phyloP scores from a whole-genome alignment of 2,329 filamentous ascomycete species.

The Stemphylium vesicarium region DNA sequence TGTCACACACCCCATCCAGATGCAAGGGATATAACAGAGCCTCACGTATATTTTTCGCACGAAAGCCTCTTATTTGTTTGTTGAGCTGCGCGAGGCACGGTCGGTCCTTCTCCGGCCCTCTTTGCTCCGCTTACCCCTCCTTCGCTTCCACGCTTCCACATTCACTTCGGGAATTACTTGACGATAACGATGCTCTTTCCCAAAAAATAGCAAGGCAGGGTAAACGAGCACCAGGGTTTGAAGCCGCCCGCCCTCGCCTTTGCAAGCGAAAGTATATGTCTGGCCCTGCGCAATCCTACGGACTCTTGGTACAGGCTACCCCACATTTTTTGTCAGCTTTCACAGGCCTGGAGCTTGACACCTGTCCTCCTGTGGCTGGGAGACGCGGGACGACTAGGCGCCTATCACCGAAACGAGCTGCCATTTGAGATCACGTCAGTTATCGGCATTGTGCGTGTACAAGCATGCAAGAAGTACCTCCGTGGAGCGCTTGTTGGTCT shows the following conservation, averaged over 20 bases:
- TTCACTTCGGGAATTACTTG: slow-evolving; percentile 12
- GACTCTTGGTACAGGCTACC: slow-evolving; percentile 1
- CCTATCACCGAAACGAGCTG: slow-evolving; percentile 9
- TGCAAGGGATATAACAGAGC: slow-evolving; percentile 11
- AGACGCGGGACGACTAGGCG: slow-evolving; percentile 10
- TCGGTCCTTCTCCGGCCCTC: slow-evolving; percentile 16
- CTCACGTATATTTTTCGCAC: slow-evolving; percentile 8
- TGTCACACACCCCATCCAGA: slow-evolving; percentile 6
- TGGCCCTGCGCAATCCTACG: background rate
- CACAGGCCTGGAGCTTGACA: slow-evolving; percentile 12
- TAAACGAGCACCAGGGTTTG: slow-evolving; percentile 5
- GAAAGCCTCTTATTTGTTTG: slow-evolving; percentile 12
- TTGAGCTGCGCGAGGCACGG: slow-evolving; percentile 17
- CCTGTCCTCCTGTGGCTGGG: slow-evolving; percentile 14
- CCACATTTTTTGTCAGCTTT: slow-evolving; percentile 12
- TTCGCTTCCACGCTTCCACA: slow-evolving; percentile 10
- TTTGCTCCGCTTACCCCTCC: slow-evolving; percentile 18
- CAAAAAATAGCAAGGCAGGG: slow-evolving; percentile 4
- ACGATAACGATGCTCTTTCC: slow-evolving; percentile 1
- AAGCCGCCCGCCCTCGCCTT: background rate
- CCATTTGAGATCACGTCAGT: background rate
- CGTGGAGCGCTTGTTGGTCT: slow-evolving; percentile 7
- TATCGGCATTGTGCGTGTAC: slow-evolving; percentile 11
- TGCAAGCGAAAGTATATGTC: slow-evolving; percentile 6
- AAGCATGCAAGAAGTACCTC: slow-evolving; percentile 4